Evolutionary conservation across 371 early-diverging fungal genomes (phyloP), one percentile per base, ranked within the genome.

Genomic region (Mucor velutinosus): DNA sequence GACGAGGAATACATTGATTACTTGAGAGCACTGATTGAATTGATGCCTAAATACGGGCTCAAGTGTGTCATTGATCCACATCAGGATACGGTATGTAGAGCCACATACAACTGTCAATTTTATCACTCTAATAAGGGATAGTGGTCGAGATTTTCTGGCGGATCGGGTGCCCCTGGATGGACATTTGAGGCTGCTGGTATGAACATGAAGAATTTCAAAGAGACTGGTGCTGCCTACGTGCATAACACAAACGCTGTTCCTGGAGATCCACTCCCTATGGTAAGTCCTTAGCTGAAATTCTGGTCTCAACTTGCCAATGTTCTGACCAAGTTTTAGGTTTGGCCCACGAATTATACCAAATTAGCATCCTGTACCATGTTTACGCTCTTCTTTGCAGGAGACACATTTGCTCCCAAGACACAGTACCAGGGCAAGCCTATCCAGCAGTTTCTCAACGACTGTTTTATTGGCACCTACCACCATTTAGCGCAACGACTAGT

Each of bases 341-440:
- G 94, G 94, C 89, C 93, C 0, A 93, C 94, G 19, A 94, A 94
- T 67, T 92, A 93, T 69, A 83, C 84, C 39, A 93, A 94, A 66
- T 81, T 93, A n/a, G 94, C 92, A 15, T 78, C 86, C 7, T 84
- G 89, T 17, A 93, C 94, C 27, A 93, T 94, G 93, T 93, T 93
- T 65, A 92, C 94, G 0, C 72, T 93, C n/a, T 93, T 93, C 64
- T 94, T 91, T 74, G 95, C 79, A 8, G 94, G 94, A 25, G 82
- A 88, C 37, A 85, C 83, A 0, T 93, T 92, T 82, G 92, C 92
- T 2, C 94, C 94, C 11, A 70, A 79, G 0, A 73, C 74, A 32
- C 74, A 62, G 33, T 83, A 84, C 43, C 59, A 86, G 43, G 88
- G 86, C 21, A 75, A 77, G 41, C 65, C 84, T 0, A 75, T 90